Conservation (phyloP, 768 basidiomycete genomes). For the Dentipellis sp. region DNA sequence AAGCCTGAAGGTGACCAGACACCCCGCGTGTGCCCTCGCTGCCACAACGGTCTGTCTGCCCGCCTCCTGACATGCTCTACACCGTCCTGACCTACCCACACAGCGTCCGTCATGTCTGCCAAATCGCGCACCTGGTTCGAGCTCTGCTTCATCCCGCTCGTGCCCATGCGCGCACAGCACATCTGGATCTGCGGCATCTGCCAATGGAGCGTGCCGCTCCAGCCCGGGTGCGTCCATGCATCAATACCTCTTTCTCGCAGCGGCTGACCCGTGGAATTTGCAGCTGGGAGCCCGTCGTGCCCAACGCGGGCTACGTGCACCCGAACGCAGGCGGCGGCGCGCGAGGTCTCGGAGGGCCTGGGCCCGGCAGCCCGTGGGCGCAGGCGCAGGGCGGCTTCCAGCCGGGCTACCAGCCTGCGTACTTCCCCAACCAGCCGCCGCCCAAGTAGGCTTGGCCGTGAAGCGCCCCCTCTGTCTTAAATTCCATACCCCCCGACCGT, state of each 20-base stretch:
- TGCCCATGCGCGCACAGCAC: conserved; percentile 52
- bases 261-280: background rate
- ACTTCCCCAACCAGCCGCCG: conserved; percentile 26
- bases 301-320: conserved; percentile 3
- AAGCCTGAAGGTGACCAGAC: conserved; percentile 45
- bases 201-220: conserved; percentile 48
- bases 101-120: conserved; percentile 52
- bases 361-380: background rate
- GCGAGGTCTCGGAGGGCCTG: background rate
- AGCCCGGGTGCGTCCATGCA: conserved; percentile 34
- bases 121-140: conserved; percentile 70
- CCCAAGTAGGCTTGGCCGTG: background rate
- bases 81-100: background rate
- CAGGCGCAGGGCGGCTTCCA: conserved; percentile 10
- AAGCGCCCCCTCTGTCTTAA: background rate
- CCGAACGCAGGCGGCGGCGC: background rate
- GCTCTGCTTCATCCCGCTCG: conserved; percentile 62
- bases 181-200: conserved; percentile 71
- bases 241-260: background rate
- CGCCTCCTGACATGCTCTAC: conserved; percentile 3
- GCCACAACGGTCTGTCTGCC: conserved; percentile 51
- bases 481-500: background rate
- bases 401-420: conserved; percentile 24
- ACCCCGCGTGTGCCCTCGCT: conserved; percentile 57
- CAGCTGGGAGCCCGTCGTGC: conserved; percentile 19